Conservation (phyloP, 129 eudicot genomes). For the Flaveria bidentis region DNA sequence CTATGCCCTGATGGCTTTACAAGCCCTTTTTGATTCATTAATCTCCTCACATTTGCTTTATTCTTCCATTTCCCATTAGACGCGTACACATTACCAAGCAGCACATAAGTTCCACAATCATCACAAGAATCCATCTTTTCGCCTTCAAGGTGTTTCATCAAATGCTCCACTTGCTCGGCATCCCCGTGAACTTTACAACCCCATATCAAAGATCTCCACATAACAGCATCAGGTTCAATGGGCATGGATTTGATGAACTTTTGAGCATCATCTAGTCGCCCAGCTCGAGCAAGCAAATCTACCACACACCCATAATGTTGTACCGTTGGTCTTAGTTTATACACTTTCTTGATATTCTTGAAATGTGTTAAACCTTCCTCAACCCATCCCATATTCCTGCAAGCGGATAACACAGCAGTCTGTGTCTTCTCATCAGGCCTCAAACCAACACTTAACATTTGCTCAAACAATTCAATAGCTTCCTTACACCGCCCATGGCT, state of each 20-base stretch:
- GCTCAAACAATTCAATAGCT: slow-evolving; percentile 43
- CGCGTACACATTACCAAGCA: slow-evolving; percentile 47
- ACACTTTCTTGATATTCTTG: slow-evolving; percentile 31
- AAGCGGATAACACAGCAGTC: slow-evolving; percentile 49
- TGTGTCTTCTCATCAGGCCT: slow-evolving; percentile 52
- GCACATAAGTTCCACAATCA: slow-evolving; percentile 45
- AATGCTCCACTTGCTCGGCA: slow-evolving; percentile 35
- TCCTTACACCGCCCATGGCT: slow-evolving; percentile 49
- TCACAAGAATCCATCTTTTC: slow-evolving; percentile 28
- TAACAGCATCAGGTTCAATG: slow-evolving; percentile 42
- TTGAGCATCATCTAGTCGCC: slow-evolving; percentile 53
- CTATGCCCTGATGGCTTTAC: slow-evolving; percentile 49
- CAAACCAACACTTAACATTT: slow-evolving; percentile 33
- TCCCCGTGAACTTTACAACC: slow-evolving; percentile 55
- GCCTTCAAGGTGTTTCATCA: slow-evolving; percentile 37
- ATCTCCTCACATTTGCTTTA: slow-evolving; percentile 37
- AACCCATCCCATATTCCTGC: slow-evolving; percentile 52
- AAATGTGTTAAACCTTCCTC: slow-evolving; percentile 38
- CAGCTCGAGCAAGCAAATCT: slow-evolving; percentile 55
- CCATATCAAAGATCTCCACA: slow-evolving; percentile 54
- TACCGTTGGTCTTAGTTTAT: slow-evolving; percentile 44
- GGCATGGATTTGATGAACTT: slow-evolving; percentile 48
- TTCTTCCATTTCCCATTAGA: slow-evolving; percentile 51
- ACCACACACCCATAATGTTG: slow-evolving; percentile 64
- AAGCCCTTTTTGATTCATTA: slow-evolving; percentile 42